Base-by-base conservation (phyloP, 139 green algal species). In the Edaphochlamys debaryana region DNA sequence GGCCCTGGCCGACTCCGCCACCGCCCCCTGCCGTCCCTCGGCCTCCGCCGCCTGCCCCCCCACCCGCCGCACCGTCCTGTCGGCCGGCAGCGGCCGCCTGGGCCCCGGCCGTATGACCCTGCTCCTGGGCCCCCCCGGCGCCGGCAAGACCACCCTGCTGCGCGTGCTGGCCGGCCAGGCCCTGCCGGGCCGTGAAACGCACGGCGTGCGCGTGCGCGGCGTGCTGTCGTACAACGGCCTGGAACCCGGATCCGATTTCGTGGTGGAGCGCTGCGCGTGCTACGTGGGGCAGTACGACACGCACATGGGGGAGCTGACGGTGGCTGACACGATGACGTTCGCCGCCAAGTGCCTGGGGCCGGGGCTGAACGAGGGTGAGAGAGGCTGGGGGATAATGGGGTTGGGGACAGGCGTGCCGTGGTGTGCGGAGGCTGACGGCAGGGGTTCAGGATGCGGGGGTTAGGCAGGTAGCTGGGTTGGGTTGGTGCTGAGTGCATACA, bases 121-220 rank as follows among this genome's bases (percentile, higher is more conserved):
- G 69, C 86, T 96, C 72, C 86, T 96, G 54, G 93, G 92, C 0
- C 93, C 93, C 27, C 93, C 93, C 56, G 92, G 90, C 41, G 83
- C 86, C 23, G 93, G 93, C 52, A 95, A 95, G 79, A 90, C 85
- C 40, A 89, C 88, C 0, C 87, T 96, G 38, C 83, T 96, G 82
- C 86, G 91, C 32, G 67, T 89, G 3, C 88, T 96, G 66, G 78
- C 76, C n/a, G 93, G 93, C 9, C 88, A 89, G 66, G 76, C 95
- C 25, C 32, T 74, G 22, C 3, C 42, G 36, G 7, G 27, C 29
- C 19, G 13, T 0, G n/a, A 19, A 11, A 40, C 32, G n/a, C 41
- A 17, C 56, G 54, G 45, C 9, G 13, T 88, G 32, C 67, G 71
- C 30, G 27, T 84, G 32, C 40, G 41, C 41, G 86, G 88, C 30